These are phyloP conservation scores for Trametes elegans DNA, from an alignment of 768 basidiomycete species.

Conservation along the genomic window DNA sequence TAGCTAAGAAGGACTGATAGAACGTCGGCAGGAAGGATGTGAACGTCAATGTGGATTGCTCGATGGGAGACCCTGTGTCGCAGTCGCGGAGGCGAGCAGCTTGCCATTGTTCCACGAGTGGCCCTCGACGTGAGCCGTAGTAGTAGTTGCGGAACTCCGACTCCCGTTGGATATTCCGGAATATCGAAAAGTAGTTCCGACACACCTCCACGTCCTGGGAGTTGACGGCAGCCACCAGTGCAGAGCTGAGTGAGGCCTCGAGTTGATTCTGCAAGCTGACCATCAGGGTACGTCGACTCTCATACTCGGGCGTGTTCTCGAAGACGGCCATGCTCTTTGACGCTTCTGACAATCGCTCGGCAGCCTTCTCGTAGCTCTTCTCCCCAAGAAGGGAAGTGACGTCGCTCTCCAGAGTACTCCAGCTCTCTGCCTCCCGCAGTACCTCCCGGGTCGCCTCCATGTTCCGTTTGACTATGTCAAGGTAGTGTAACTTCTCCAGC, in stretches of 20 bases:
- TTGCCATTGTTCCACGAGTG: conserved; percentile 70
- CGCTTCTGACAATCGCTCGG: conserved; percentile 89
- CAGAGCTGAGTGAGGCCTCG: conserved; percentile 89
- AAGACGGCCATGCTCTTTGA: conserved; percentile 88
- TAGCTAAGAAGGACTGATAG: conserved; percentile 61
- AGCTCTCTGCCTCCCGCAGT: conserved; percentile 91
- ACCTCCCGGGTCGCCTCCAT: conserved; percentile 93
- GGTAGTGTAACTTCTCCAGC: conserved; percentile 71
- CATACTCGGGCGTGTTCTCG: conserved; percentile 89
- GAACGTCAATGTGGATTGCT: conserved; percentile 40
- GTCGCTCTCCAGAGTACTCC: conserved; percentile 93
- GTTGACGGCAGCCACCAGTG: conserved; percentile 84
- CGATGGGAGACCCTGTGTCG: conserved; percentile 32
- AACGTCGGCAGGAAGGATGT: conserved; percentile 72
- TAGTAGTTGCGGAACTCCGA: conserved; percentile 94
- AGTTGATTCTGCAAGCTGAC: conserved; percentile 94
- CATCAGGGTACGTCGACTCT: conserved; percentile 80
- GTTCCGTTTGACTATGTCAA: conserved; percentile 79
- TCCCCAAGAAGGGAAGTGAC: conserved; percentile 82
- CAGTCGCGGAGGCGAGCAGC: conserved; percentile 52
- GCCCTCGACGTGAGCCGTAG: conserved; percentile 74
- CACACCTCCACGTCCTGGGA: conserved; percentile 72
- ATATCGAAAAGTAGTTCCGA: conserved; percentile 80
- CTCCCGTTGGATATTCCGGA: conserved; percentile 88
- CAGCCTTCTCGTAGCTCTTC: conserved; percentile 81